Conservation (phyloP, 129 eudicot genomes). For the Escallonia rubra region DNA sequence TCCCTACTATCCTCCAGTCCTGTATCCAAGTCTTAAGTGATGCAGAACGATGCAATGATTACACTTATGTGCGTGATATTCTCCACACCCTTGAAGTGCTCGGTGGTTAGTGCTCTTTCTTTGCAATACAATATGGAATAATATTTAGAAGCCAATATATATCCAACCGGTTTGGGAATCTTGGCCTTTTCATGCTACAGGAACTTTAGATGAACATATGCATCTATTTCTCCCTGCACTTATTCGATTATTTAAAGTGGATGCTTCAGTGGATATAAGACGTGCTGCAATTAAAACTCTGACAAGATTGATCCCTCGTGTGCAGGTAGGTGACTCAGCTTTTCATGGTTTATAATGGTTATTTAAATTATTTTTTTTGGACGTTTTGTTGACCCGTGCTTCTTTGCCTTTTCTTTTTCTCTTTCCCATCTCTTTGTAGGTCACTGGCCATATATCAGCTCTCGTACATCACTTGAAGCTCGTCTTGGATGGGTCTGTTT, state of each 20-base stretch:
- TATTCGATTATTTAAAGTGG: conserved; percentile 79
- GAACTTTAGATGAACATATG: conserved; percentile 95
- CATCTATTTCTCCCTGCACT: conserved; percentile 94
- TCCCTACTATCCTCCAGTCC: conserved; percentile 76
- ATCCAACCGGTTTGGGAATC: conserved; percentile 3
- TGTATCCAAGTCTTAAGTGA: conserved; percentile 96
- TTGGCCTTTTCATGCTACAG: conserved; percentile 35
- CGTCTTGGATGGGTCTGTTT: conserved; percentile 91
- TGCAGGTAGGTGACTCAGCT: conserved; percentile 53
- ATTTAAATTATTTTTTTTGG: background rate
- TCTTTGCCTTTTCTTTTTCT: conserved; percentile 2
- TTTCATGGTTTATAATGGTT: no score
- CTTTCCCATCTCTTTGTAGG: conserved; percentile 35
- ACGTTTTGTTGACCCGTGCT: conserved; percentile 6
- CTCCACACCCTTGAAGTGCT: conserved; percentile 95
- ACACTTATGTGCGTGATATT: conserved; percentile 73
- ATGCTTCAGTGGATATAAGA: conserved; percentile 80
- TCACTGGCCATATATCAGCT: conserved; percentile 89
- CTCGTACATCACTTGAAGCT: conserved; percentile 97
- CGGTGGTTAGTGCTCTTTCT: conserved; percentile 61
- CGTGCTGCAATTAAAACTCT: conserved; percentile 90
- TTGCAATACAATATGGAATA: background rate
- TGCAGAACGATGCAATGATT: conserved; percentile 92
- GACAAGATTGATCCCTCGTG: conserved; percentile 82
- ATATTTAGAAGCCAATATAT: background rate